These are phyloP conservation scores for Alternaria brassicae DNA, from an alignment of 2,329 filamentous ascomycete species.

Conservation along the genomic window DNA sequence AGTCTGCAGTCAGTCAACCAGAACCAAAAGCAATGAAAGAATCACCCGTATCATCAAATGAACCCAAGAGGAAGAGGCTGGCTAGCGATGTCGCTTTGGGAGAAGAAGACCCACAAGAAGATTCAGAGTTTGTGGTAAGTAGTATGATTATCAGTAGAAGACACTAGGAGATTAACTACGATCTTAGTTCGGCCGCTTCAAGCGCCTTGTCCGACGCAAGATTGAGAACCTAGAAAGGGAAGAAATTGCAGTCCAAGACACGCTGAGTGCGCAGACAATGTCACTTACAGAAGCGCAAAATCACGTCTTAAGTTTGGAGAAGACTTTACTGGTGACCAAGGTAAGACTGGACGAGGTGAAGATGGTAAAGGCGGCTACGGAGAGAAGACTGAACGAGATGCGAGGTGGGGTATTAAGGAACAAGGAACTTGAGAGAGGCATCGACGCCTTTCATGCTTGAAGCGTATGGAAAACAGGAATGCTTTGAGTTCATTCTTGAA, in stretches of 20 bases:
- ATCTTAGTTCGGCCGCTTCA: not conserved
- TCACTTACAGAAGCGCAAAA: not conserved
- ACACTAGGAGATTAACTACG: not conserved
- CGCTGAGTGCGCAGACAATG: not conserved
- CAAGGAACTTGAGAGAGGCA: not conserved
- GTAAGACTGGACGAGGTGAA: not conserved
- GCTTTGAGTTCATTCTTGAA: not conserved
- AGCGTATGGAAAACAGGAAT: not conserved
- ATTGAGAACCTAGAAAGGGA: not conserved
- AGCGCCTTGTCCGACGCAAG: not conserved
- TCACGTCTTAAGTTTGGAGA: not conserved
- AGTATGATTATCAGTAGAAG: not conserved
- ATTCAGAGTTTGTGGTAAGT: not conserved
- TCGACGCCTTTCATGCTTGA: not conserved
- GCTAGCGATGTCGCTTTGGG: not conserved
- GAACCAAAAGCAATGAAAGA: not conserved
- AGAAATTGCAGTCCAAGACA: not conserved
- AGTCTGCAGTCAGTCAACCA: not conserved
- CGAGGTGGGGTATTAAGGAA: not conserved
- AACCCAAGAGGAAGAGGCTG: not conserved
- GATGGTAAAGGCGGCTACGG: not conserved
- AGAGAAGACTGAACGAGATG: not conserved
- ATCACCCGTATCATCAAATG: not conserved
- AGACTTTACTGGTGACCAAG: not conserved
- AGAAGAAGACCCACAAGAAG: not conserved